phyloP scores from a whole-genome alignment of 2,329 filamentous ascomycete genomes.

The Cercospora berteroae region DNA sequence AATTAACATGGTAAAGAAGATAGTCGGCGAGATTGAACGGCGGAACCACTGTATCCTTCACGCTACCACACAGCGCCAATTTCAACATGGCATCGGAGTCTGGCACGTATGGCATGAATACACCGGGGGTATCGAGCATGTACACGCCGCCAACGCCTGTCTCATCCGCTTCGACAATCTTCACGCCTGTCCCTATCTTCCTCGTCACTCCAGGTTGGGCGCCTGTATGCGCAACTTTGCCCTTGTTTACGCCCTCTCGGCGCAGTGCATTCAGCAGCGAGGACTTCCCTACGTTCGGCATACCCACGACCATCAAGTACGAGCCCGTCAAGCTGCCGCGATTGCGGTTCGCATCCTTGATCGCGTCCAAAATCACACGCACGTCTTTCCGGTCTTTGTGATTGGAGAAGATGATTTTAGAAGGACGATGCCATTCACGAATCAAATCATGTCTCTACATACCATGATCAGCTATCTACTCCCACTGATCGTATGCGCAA shows the following conservation, averaged over 20 bases:
- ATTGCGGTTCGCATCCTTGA: constrained; percentile 52
- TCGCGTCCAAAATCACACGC: constrained; percentile 49
- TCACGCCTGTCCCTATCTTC: constrained; percentile 74
- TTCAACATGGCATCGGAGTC: constrained; percentile 90
- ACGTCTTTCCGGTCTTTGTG: constrained; percentile 47
- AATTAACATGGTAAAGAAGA: constrained; percentile 80
- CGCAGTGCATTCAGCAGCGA: constrained; percentile 88
- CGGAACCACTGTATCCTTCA: constrained; percentile 83
- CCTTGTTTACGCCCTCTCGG: constrained; percentile 60
- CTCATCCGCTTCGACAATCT: constrained; percentile 64
- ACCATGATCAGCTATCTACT: constrained; percentile 20
- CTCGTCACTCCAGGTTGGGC: constrained; percentile 86
- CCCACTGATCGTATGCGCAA: constrained; percentile 18
- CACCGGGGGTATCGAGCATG: constrained; percentile 86
- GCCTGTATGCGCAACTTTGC: constrained; percentile 78
- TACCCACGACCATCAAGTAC: constrained; percentile 83
- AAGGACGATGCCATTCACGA: constrained; percentile 53
- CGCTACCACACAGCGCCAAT: constrained; percentile 83
- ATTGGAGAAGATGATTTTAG: constrained; percentile 54
- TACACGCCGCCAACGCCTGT: constrained; percentile 64
- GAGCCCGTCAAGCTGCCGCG: constrained; percentile 71
- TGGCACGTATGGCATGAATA: constrained; percentile 89
- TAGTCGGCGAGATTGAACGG: constrained; percentile 83
- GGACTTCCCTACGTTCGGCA: constrained; percentile 97
- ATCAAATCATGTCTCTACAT: constrained; percentile 50